Conservation (phyloP, 345 rosid genomes). For the Acer negundo region DNA sequence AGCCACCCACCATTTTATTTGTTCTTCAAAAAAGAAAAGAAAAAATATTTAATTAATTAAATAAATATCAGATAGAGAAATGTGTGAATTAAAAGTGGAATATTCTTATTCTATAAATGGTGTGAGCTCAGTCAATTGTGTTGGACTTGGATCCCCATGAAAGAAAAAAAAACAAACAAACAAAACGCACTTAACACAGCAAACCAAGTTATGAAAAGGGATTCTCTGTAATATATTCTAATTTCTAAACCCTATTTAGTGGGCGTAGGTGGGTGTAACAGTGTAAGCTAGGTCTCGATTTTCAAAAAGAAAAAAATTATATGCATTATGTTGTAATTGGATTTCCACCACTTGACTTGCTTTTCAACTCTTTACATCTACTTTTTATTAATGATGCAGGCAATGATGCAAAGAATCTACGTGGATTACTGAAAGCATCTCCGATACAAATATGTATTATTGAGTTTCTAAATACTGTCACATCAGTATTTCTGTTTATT, state of each 20-base stretch:
- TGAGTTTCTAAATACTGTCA: too few relatives aligned
- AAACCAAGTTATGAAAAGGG: neutral
- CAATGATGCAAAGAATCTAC: too few relatives aligned
- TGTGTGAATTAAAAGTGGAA: slow-evolving; percentile 6
- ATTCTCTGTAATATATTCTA: neutral
- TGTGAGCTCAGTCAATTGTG: neutral
- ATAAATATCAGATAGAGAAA: neutral
- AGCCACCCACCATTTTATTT: slow-evolving; percentile 16
- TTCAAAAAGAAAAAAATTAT: too few relatives aligned
- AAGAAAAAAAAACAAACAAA: neutral
- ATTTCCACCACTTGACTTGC: too few relatives aligned
- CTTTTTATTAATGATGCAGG: too few relatives aligned
- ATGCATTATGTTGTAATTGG: too few relatives aligned
- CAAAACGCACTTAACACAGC: slow-evolving; percentile 11
- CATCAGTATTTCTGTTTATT: too few relatives aligned
- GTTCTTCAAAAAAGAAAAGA: neutral
- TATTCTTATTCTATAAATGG: slow-evolving; percentile 20
- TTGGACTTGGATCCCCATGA: neutral
- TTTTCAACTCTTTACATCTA: too few relatives aligned
- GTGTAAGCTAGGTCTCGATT: too few relatives aligned
- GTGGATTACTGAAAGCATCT: too few relatives aligned
- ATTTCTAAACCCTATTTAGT: neutral
- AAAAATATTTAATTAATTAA: neutral
- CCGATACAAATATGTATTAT: too few relatives aligned
- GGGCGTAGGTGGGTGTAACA: too few relatives aligned